Evolutionary conservation across 2,329 filamentous ascomycete genomes (phyloP), one percentile per base, ranked within the genome.

Genomic region (Aspergillus jensenii): DNA sequence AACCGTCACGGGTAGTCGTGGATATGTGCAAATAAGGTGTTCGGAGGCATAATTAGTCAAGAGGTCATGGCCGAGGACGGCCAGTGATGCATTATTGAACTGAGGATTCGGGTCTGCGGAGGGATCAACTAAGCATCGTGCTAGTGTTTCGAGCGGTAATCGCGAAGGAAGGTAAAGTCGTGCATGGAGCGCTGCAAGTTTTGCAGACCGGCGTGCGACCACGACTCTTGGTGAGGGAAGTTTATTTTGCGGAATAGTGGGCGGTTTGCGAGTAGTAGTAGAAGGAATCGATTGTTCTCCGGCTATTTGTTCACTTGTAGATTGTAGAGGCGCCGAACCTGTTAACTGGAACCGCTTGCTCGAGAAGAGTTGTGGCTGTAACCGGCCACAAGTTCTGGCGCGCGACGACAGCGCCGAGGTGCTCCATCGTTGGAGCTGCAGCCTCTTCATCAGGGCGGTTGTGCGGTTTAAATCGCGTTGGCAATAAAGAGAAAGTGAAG

Each of bases 121-220:
- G 33, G 87, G 80, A 74, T 96, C 90, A 68, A 98, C 85, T 61
- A 99, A 86, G 54, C 91, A 87, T 60, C 93, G 87, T 60, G 91
- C 93, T 64, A 99, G 85, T 5, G 90, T 93, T 79, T 95, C 84
- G 59, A 96, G 78, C 37, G 95, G 93, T 62, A 98, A 84, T 76
- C 89, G 90, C 62, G 85, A 83, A 23, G 93, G 88, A 56, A 99
- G 86, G 41, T 87, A 86, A 61, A 99, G 85, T 75, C 95, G 90
- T 67, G 93, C 91, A 76, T 97, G 93, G 46, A 99, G 86, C 64
- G 95, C 93, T 63, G 92, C 87, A 67, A 99, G 89, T 80, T 97
- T 98, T 62, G 92, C 88, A 47, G 93, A 98, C 64, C 81, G 76
- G 59, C 82, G 78, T 44, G 91, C 89, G 64, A 82, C 82, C 67